Conservation (phyloP, 106 monocot genomes). For the Dendrobium nobile region DNA sequence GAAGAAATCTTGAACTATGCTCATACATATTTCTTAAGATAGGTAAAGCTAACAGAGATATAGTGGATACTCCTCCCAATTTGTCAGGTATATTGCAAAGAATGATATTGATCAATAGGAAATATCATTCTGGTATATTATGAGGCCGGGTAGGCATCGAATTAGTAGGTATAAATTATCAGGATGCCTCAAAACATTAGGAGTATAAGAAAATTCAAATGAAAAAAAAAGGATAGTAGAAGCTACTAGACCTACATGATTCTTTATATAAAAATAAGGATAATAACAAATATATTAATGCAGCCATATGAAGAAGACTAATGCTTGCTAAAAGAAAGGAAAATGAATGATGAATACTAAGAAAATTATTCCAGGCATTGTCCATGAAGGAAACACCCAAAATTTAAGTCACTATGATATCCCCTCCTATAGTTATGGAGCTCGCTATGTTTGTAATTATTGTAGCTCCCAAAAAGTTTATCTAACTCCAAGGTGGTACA, state of each 20-base stretch:
- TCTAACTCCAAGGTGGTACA: neutral
- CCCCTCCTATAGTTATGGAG: constrained; percentile 10
- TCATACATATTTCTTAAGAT: neutral
- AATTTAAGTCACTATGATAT: constrained; percentile 26
- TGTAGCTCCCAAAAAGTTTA: neutral
- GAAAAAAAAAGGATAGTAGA: neutral
- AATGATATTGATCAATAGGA: neutral
- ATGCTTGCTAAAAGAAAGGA: constrained; percentile 10
- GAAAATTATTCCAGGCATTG: constrained; percentile 26
- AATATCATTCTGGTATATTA: neutral
- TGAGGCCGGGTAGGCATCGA: neutral
- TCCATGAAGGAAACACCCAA: constrained; percentile 25
- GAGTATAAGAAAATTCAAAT: neutral
- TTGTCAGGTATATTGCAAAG: constrained; percentile 4
- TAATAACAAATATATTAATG: constrained; percentile 2
- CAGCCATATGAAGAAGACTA: constrained; percentile 11
- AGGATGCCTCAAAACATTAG: neutral
- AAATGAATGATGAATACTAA: constrained; percentile 25
- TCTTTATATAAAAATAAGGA: constrained; percentile 2
- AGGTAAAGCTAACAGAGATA: neutral
- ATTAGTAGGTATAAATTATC: too few relatives aligned
- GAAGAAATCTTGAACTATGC: neutral
- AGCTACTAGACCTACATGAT: neutral
- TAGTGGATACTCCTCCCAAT: neutral
- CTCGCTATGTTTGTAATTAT: neutral